Percentiles rank a stretch among this genome's conserved stretches.
Conservation (phyloP, 2,329 filamentous ascomycete genomes). For the Aspergillus sergii region DNA sequence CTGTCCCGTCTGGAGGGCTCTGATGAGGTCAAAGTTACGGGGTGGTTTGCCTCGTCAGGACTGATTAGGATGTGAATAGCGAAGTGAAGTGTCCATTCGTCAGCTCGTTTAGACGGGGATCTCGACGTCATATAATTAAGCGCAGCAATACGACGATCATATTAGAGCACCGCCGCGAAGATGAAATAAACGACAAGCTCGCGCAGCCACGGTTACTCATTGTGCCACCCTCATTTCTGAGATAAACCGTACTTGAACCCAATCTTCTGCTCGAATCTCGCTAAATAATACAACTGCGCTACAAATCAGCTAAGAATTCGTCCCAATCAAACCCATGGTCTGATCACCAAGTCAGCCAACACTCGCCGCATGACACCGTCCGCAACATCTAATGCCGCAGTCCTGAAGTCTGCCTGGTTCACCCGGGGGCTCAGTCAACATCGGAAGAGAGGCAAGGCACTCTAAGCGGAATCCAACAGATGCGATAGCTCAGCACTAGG, state of each 20-base stretch:
- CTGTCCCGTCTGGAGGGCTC: constrained; percentile 68
- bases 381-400: background rate
- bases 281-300: background rate
- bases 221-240: background rate
- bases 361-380: background rate
- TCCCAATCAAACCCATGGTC: background rate
- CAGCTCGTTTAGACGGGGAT: background rate
- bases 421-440: background rate
- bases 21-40: constrained; percentile 14
- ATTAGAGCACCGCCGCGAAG: background rate
- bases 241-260: background rate
- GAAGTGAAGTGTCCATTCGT: background rate
- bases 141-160: background rate
- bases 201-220: background rate
- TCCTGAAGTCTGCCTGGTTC: background rate
- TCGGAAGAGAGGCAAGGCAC: background rate
- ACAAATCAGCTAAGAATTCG: background rate
- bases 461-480: background rate
- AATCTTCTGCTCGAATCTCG: background rate
- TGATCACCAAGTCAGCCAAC: background rate
- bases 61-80: background rate
- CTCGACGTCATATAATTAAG: background rate
- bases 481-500: background rate
- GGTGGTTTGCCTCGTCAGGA: background rate
- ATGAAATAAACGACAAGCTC: background rate